phyloP scores from a whole-genome alignment of 176 grass and related monocot genomes.

The Oropetium thomaeum region DNA sequence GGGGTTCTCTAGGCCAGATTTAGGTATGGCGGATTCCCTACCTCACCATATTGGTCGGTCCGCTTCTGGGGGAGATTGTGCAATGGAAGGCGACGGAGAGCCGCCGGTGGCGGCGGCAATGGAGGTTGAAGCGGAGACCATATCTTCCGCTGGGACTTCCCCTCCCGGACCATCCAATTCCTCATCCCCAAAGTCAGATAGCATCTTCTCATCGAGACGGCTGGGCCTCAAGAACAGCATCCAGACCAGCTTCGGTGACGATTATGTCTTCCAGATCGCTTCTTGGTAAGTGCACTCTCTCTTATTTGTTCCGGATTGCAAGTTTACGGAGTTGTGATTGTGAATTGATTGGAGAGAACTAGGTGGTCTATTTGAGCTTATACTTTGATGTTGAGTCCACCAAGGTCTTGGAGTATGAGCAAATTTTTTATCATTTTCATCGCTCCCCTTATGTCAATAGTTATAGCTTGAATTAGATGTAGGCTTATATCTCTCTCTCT shows the following conservation, averaged over 20 bases:
- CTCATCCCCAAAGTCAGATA: background rate
- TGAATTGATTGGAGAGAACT: background rate
- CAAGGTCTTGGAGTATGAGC: background rate
- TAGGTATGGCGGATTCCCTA: too few species aligned
- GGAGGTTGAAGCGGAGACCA: conserved; percentile 32
- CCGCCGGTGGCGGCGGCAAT: conserved; percentile 11
- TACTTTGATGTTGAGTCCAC: background rate
- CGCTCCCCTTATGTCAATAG: background rate
- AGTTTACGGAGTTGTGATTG: background rate
- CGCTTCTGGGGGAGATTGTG: background rate
- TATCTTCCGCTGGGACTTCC: background rate
- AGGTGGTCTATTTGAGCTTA: background rate
- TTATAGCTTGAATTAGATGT: background rate
- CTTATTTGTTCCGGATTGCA: background rate
- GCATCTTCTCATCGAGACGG: conserved; percentile 24
- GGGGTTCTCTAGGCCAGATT: too few species aligned
- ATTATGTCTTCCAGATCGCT: conserved; percentile 90
- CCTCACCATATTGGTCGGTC: too few species aligned
- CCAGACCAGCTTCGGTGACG: conserved; percentile 90
- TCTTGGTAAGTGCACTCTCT: conserved; percentile 46
- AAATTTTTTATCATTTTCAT: background rate
- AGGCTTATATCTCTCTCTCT: too few species aligned
- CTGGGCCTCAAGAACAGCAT: conserved; percentile 69
- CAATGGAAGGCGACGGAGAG: conserved; percentile 28
- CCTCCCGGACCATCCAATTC: background rate